Base-by-base conservation (phyloP, 495 filamentous ascomycete genomes). In the Cercophora sp. region DNA sequence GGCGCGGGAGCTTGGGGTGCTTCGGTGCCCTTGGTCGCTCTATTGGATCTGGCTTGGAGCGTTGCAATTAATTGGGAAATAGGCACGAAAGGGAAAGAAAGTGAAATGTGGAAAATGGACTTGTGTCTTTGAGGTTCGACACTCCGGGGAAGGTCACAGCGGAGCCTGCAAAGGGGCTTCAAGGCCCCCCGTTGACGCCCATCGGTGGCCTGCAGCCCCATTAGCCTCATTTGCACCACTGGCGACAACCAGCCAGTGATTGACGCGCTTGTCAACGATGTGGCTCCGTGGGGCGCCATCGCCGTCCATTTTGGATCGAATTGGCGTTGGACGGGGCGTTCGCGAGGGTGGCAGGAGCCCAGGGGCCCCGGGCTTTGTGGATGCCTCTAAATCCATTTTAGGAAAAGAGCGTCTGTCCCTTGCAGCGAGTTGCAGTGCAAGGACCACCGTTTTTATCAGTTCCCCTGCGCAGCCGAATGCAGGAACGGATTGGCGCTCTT, bases 71-170 rank as follows among this genome's bases (percentile, higher is more conserved):
- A 47, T 48, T 36, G 35, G 47, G 32, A 26, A 23, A 50, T 42
- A 39, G 29, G 19, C 27, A 22, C 15, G 26, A 40, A 27, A 51
- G 35, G 26, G 27, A 25, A 46, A 34, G 20, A 49, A 48, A 36
- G 35, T 13, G 26, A 41, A 52, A 42, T 13, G 27, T 18, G 37
- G 15, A 44, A 44, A 39, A 39, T 45, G 40, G 51, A 50, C 11
- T 50, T 36, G 22, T 31, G 15, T 20, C 31, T 25, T 40, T 27
- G 48, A 39, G 35, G 20, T 20, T 13, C 20, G 23, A 16, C 19
- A 26, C 26, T 55, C 52, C 36, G 52, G 37, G 53, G 36, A 55
- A 55, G 53, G 53, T 55, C 26, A 23, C 53, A 51, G 45, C 46
- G 40, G 44, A 48, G n/a, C n/a, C 46, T 32, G 20, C 36, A 34